These are phyloP conservation scores for Globisporangium recalcitrans DNA, from an alignment of 352 stramenopile genomes.

Conservation along the genomic window DNA sequence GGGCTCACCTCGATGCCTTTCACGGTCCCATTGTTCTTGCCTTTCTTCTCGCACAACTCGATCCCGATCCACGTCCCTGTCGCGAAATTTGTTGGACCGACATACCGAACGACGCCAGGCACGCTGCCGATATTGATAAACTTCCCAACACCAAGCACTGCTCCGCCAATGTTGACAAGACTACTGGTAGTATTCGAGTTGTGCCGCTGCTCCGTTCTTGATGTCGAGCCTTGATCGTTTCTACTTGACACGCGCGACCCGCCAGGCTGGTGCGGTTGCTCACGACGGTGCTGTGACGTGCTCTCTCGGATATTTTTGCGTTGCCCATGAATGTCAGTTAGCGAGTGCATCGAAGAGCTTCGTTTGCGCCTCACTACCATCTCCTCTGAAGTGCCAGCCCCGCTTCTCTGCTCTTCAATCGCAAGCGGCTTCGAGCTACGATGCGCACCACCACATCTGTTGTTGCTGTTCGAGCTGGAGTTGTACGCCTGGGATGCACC, in stretches of 20 bases:
- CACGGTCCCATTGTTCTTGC: conserved; percentile 63
- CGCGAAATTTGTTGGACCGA: conserved; percentile 60
- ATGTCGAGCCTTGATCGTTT: background rate
- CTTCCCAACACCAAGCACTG: conserved; percentile 41
- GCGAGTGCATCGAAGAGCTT: conserved; percentile 36
- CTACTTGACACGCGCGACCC: background rate
- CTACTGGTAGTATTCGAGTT: conserved; percentile 34
- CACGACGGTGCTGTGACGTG: background rate
- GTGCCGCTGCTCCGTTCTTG: conserved; percentile 14
- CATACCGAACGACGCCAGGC: conserved; percentile 61
- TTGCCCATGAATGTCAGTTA: conserved; percentile 34
- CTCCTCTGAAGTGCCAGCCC: background rate
- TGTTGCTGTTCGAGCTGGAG: conserved; percentile 6
- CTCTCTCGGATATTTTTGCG: background rate
- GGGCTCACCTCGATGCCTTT: conserved; percentile 29
- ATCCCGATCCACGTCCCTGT: conserved; percentile 67
- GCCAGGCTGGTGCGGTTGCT: background rate
- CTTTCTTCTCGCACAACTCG: conserved; percentile 53
- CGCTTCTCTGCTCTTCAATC: conserved; percentile 10
- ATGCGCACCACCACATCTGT: background rate
- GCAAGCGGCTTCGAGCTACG: background rate
- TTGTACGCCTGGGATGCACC: background rate
- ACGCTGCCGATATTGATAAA: conserved; percentile 52
- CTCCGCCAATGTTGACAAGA: conserved; percentile 38
- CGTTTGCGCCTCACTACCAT: background rate